Evolutionary conservation across 768 basidiomycete genomes (phyloP).

Genomic region (Suillus discolor): DNA sequence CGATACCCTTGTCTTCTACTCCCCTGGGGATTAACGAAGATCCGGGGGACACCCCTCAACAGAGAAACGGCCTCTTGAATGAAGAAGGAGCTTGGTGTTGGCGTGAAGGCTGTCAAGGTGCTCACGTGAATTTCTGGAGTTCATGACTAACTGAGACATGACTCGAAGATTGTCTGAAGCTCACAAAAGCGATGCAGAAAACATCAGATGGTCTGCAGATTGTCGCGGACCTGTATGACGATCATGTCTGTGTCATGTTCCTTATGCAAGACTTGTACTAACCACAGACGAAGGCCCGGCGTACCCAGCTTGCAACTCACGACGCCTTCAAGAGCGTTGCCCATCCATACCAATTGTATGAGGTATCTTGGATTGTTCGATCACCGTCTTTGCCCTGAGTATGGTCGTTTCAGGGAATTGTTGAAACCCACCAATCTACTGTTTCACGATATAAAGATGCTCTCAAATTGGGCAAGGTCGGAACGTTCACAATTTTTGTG

Average conservation of each 20-base stretch:
- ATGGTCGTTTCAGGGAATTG: slow-evolving; percentile 49
- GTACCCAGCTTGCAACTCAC: slow-evolving; percentile 72
- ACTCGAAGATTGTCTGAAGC: slow-evolving; percentile 64
- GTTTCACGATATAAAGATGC: slow-evolving; percentile 66
- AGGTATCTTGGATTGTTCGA: slow-evolving; percentile 40
- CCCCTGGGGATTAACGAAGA: slow-evolving; percentile 51
- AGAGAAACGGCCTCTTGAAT: slow-evolving; percentile 63
- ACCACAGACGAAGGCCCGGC: slow-evolving; percentile 55
- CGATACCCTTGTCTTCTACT: slow-evolving; percentile 57
- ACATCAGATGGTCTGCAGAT: slow-evolving; percentile 72
- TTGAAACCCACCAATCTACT: slow-evolving; percentile 77
- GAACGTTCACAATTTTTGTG: slow-evolving; percentile 14
- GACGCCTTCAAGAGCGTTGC: slow-evolving; percentile 76
- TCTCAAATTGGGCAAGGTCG: slow-evolving; percentile 37
- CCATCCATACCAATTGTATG: slow-evolving; percentile 73
- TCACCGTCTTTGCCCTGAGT: background rate
- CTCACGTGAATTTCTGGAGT: background rate
- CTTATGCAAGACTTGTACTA: slow-evolving; percentile 8
- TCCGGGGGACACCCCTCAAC: slow-evolving; percentile 40
- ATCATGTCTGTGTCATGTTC: slow-evolving; percentile 57
- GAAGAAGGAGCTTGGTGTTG: slow-evolving; percentile 85
- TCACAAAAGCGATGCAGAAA: slow-evolving; percentile 80
- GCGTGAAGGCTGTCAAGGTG: slow-evolving; percentile 76
- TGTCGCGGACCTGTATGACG: slow-evolving; percentile 78
- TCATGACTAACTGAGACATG: background rate